Conservation (phyloP, 805 yeast species). For the Metschnikowia vanudenii region DNA sequence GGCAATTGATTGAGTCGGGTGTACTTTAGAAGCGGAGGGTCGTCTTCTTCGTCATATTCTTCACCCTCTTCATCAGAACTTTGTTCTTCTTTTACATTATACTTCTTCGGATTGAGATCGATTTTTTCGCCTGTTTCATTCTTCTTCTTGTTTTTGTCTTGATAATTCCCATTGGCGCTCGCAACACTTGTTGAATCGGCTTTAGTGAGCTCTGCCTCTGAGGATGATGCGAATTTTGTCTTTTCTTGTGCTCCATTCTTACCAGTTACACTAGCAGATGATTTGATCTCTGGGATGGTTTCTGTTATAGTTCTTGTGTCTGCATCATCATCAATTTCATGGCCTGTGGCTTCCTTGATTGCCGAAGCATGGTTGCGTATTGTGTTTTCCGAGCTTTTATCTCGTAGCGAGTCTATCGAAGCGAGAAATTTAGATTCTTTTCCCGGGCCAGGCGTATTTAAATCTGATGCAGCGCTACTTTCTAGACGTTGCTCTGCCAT, state of each 20-base stretch:
- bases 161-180: no score
- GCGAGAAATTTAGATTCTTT: not conserved
- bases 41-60: slow-evolving; percentile 23
- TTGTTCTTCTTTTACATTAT: slow-evolving; percentile 27
- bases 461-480: not conserved
- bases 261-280: not conserved
- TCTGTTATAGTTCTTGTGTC: not conserved
- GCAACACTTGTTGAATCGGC: not conserved
- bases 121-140: not conserved
- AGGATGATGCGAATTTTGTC: not conserved
- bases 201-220: not conserved
- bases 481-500: not conserved
- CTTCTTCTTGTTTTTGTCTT: not conserved
- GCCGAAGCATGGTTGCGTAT: not conserved
- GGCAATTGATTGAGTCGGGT: slow-evolving; percentile 69
- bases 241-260: not conserved
- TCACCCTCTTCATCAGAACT: not conserved
- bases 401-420: slow-evolving; percentile 1
- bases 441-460: not conserved
- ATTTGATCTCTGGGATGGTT: not conserved
- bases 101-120: not conserved
- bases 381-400: not conserved
- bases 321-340: not conserved
- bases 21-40: slow-evolving; percentile 75
- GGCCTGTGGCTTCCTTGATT: not conserved